A percentile compares a stretch with the other conserved stretches of the same genome.
These are phyloP conservation scores for Soucietia sequanensis DNA, from an alignment of 805 yeast species.

Conservation along the genomic window DNA sequence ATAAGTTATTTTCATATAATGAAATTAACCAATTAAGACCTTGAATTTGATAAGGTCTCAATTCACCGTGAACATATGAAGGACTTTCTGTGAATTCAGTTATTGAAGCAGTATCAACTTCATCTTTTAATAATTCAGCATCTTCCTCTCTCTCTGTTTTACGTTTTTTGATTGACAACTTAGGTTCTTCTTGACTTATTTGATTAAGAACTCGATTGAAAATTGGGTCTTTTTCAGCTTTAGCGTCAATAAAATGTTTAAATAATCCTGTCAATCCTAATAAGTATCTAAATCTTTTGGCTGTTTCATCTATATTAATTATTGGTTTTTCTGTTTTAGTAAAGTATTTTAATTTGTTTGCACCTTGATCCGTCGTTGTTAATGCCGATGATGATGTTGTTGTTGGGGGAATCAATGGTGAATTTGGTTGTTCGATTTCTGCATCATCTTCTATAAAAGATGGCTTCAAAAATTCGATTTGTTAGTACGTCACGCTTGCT, in stretches of 20 bases:
- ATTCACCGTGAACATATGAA: slow-evolving; percentile 51
- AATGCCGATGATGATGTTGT: background rate
- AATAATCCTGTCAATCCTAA: slow-evolving; percentile 65
- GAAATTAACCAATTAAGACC: slow-evolving; percentile 79
- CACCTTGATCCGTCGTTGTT: background rate
- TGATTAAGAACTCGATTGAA: slow-evolving; percentile 52
- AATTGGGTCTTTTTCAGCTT: slow-evolving; percentile 59
- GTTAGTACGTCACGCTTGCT: no score
- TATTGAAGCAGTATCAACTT: slow-evolving; percentile 30
- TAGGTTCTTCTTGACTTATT: slow-evolving; percentile 21
- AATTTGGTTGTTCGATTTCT: no score
- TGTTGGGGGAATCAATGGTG: background rate
- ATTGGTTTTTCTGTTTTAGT: slow-evolving; percentile 31
- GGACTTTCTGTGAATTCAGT: slow-evolving; percentile 55
- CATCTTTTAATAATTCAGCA: slow-evolving; percentile 67
- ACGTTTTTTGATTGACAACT: slow-evolving; percentile 24
- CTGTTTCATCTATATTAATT: slow-evolving; percentile 58
- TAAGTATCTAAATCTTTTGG: slow-evolving; percentile 64
- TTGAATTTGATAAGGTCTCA: slow-evolving; percentile 76
- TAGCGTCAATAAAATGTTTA: slow-evolving; percentile 64
- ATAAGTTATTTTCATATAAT: slow-evolving; percentile 61
- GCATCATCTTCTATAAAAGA: no score
- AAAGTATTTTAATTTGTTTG: slow-evolving; percentile 26
- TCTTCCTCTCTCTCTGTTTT: slow-evolving; percentile 80
- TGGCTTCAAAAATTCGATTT: no score